Evolutionary conservation across 352 stramenopile species (phyloP).

Genomic region (Plasmopara muralis): DNA sequence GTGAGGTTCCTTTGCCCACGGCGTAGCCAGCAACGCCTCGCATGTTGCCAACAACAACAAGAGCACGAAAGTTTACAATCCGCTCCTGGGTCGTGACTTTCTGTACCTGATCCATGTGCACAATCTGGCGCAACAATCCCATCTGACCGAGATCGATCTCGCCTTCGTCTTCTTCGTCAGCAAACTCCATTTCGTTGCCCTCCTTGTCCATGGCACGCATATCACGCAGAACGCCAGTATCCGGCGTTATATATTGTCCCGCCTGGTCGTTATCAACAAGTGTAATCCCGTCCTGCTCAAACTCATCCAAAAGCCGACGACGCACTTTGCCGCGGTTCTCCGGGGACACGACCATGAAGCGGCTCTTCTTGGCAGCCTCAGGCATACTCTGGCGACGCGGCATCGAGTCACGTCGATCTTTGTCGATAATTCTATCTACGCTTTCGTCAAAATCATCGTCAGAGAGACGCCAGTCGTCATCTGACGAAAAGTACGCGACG

Average conservation of each 20-base stretch:
- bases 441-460: slow-evolving; percentile 64
- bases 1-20: slow-evolving; percentile 86
- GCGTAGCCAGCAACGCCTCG: slow-evolving; percentile 91
- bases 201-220: slow-evolving; percentile 65
- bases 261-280: slow-evolving; percentile 47
- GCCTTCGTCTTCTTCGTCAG: slow-evolving; percentile 49
- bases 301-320: slow-evolving; percentile 71
- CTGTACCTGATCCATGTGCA: slow-evolving; percentile 80
- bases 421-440: slow-evolving; percentile 63
- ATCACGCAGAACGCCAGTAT: slow-evolving; percentile 51
- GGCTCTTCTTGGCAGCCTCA: slow-evolving; percentile 64
- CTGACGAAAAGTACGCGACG: slow-evolving; percentile 38
- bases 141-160: slow-evolving; percentile 62
- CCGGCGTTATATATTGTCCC: slow-evolving; percentile 44
- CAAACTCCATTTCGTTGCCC: slow-evolving; percentile 66
- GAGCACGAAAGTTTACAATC: slow-evolving; percentile 89
- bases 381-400: slow-evolving; percentile 68
- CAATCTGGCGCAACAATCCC: slow-evolving; percentile 70
- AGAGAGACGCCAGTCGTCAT: slow-evolving; percentile 41
- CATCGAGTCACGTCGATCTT: slow-evolving; percentile 47
- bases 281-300: slow-evolving; percentile 65
- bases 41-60: slow-evolving; percentile 92
- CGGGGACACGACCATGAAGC: slow-evolving; percentile 62
- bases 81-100: slow-evolving; percentile 89
- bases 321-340: slow-evolving; percentile 75